Percentiles rank a stretch among this genome's conserved stretches.
phyloP scores from a whole-genome alignment of 148 eudicot species.

The Vaccinium myrtillus region DNA sequence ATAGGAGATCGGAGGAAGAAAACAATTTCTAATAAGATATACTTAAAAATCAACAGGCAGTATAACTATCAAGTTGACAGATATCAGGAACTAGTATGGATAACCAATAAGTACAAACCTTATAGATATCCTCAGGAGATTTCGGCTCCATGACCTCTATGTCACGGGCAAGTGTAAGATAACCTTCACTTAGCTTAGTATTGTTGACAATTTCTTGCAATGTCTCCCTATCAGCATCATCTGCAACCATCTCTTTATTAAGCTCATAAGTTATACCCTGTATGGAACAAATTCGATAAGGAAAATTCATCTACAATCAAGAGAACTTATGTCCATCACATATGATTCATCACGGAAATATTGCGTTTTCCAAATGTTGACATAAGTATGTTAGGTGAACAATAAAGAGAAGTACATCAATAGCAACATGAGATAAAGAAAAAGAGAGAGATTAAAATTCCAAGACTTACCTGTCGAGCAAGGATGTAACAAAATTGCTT shows the following conservation, averaged over 20 bases:
- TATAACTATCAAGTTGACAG: neutral
- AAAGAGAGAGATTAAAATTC: conserved; percentile 4
- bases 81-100: neutral
- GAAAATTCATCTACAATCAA: neutral
- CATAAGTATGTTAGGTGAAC: neutral
- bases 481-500: conserved; percentile 90
- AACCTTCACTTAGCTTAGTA: conserved; percentile 81
- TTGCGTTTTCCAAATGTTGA: neutral
- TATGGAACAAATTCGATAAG: conserved; percentile 9
- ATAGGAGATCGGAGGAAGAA: neutral
- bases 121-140: conserved; percentile 92
- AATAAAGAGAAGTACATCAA: neutral
- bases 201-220: conserved; percentile 83
- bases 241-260: conserved; percentile 60
- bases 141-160: conserved; percentile 99
- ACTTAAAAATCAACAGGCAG: neutral
- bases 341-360: neutral
- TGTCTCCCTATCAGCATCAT: conserved; percentile 66
- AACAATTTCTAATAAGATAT: neutral
- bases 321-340: neutral
- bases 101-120: conserved; percentile 43
- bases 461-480: conserved; percentile 78
- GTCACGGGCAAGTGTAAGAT: conserved; percentile 96
- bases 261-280: conserved; percentile 88
- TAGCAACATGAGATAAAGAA: neutral